These are phyloP conservation scores for Penicillium italicum DNA, from an alignment of 2,329 filamentous ascomycete species.

Conservation along the genomic window DNA sequence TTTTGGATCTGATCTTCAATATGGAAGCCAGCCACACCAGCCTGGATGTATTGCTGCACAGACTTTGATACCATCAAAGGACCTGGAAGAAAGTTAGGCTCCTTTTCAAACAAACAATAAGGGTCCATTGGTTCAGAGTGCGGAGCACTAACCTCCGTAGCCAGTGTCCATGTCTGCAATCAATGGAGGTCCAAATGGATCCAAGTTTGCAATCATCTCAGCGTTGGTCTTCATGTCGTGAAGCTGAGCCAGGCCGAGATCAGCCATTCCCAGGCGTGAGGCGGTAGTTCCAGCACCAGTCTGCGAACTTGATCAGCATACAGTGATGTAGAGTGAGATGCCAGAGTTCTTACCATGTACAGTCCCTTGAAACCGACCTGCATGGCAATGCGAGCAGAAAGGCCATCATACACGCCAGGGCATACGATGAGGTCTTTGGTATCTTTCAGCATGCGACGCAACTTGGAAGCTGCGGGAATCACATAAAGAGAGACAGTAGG, in stretches of 20 bases:
- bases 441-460: conserved; percentile 28
- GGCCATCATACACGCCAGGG: conserved; percentile 66
- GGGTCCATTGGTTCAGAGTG: too few relatives aligned
- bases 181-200: conserved; percentile 51
- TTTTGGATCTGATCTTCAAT: conserved; percentile 55
- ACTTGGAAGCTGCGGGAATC: conserved; percentile 28
- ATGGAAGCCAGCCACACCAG: conserved; percentile 55
- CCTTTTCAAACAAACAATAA: conserved; percentile 24
- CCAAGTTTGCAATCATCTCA: conserved; percentile 61
- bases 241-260: conserved; percentile 60
- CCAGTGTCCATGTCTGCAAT: conserved; percentile 58
- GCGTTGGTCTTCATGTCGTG: conserved; percentile 63
- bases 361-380: conserved; percentile 60
- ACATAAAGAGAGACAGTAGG: conserved; percentile 29
- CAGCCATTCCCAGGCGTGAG: conserved; percentile 59
- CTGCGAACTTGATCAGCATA: conserved; percentile 31
- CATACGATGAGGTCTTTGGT: conserved; percentile 48
- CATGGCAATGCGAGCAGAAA: conserved; percentile 62
- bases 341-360: conserved; percentile 58
- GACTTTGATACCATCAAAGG: conserved; percentile 47
- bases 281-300: conserved; percentile 61
- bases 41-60: conserved; percentile 49
- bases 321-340: background rate
- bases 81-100: conserved; percentile 25
- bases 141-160: conserved; percentile 42